Base-by-base conservation (phyloP, 2,329 filamentous ascomycete genomes). In the Ophiostoma fasciatum region DNA sequence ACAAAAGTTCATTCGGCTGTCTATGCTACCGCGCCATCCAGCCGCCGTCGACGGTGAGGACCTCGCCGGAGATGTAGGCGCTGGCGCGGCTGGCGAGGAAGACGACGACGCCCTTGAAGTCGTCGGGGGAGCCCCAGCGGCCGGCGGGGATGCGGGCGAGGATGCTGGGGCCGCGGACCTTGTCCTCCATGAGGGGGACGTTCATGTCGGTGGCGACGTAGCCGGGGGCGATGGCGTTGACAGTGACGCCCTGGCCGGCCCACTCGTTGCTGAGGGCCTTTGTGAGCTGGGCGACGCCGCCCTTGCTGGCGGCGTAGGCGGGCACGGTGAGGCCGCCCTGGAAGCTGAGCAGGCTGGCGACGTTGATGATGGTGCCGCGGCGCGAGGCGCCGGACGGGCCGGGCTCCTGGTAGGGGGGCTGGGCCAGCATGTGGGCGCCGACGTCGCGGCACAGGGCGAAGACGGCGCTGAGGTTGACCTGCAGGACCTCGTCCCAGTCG, bases 151-250 rank as follows among this genome's bases (percentile, higher is more conserved):
- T 94, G 38, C 84, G 64, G 23, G 73, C 74, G 50, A 81, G 68
- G 47, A 94, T 94, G 49, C 78, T 78, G 44, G 66, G 71, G 41
- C 80, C 67, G 25, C 85, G 63, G 46, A 68, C 71, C 48, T 69
- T 57, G 55, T 94, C 76, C 34, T 76, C 70, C 29, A 93, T 71
- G 50, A 94, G 58, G 3, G 84, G 85, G 45, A 67, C 69, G 54
- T 94, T 94, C 87, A 94, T 94, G 42, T 94, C 85, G n/a, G 85
- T 94, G 33, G 72, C 81, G 48, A 93, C 82, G 56, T 94, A 94
- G 0, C 85, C 85, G 0, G 85, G 85, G 3, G 85, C 84, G 51
- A 94, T 82, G 7, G 80, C 82, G 55, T 94, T 94, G 28, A 94
- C 84, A 1, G 71, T 82, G 42, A 94, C 68, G 3, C 84, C 84